Conservation (phyloP, 305 asterid species). For the Rubia tinctorum region DNA sequence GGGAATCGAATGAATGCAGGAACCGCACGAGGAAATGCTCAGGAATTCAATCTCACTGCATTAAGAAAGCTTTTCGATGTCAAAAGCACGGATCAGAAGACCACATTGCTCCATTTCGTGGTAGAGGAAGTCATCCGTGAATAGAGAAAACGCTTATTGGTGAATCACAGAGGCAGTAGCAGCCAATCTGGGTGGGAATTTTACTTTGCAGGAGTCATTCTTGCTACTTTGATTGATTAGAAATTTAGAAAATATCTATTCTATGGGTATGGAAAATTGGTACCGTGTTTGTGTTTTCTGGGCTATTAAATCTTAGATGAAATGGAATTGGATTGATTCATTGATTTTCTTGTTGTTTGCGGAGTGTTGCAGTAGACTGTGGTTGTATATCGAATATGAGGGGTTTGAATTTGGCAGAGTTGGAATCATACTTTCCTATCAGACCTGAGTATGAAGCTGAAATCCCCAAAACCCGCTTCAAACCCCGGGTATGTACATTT, state of each 20-base stretch:
- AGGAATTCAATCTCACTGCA: slow-evolving; percentile 78
- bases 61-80: slow-evolving; percentile 82
- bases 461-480: slow-evolving; percentile 81
- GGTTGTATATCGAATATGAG: slow-evolving; percentile 22
- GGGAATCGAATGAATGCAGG: slow-evolving; percentile 91
- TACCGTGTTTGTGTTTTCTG: neutral
- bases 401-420: slow-evolving; percentile 54
- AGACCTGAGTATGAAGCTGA: slow-evolving; percentile 80
- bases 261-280: neutral
- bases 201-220: slow-evolving; percentile 6
- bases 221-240: neutral
- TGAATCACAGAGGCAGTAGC: slow-evolving; percentile 39
- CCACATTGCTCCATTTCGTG: slow-evolving; percentile 87
- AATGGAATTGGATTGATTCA: neutral
- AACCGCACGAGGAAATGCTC: slow-evolving; percentile 88
- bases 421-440: slow-evolving; percentile 74
- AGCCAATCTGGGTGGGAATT: slow-evolving; percentile 30
- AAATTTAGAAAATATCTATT: neutral
- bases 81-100: slow-evolving; percentile 80
- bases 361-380: slow-evolving; percentile 12
- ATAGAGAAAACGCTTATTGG: slow-evolving; percentile 78
- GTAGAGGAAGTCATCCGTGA: slow-evolving; percentile 90
- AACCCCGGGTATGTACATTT: slow-evolving; percentile 58
- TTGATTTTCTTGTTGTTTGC: neutral
- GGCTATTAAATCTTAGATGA: neutral